Percentiles rank a stretch among this genome's conserved stretches.
Evolutionary conservation across 2,329 filamentous ascomycete species (phyloP).

Genomic region (Bipolaris gigantea): DNA sequence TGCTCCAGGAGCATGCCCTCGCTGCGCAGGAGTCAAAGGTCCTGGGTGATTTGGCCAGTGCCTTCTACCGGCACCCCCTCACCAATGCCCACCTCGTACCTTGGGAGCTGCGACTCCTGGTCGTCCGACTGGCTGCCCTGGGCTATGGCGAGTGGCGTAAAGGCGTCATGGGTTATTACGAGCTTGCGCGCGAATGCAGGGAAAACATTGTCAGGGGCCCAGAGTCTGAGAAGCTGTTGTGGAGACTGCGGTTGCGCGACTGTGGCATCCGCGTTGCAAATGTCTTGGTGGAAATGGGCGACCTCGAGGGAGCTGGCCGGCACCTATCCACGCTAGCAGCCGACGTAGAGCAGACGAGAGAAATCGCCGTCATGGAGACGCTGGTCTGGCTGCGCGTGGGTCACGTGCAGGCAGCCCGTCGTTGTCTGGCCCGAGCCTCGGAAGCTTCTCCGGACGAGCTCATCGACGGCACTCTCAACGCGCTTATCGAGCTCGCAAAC

Average conservation of each 20-base stretch:
- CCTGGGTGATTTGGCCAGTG: conserved; percentile 63
- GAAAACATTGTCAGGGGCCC: conserved; percentile 54
- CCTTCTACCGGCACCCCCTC: conserved; percentile 55
- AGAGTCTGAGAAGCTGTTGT: conserved; percentile 60
- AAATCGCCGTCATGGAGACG: conserved; percentile 51
- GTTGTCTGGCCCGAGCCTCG: conserved; percentile 50
- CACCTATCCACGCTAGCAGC: conserved; percentile 65
- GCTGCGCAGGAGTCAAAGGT: conserved; percentile 64
- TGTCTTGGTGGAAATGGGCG: conserved; percentile 82
- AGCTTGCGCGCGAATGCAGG: conserved; percentile 78
- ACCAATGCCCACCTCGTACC: conserved; percentile 64
- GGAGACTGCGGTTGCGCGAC: conserved; percentile 73
- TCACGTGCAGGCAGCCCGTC: conserved; percentile 68
- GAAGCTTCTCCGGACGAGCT: conserved; percentile 29
- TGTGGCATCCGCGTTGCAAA: conserved; percentile 68
- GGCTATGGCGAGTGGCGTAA: conserved; percentile 82
- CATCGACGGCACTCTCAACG: conserved; percentile 56
- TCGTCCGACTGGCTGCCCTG: conserved; percentile 80
- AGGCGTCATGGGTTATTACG: conserved; percentile 87
- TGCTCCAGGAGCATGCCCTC: conserved; percentile 66
- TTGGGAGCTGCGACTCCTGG: conserved; percentile 82
- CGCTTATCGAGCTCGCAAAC: conserved; percentile 77
- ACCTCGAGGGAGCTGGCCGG: conserved; percentile 74
- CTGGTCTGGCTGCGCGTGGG: conserved; percentile 79
- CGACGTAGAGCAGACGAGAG: conserved; percentile 6